Conservation (phyloP, 371 early-diverging fungal genomes). For the Rhizopus delemar region DNA sequence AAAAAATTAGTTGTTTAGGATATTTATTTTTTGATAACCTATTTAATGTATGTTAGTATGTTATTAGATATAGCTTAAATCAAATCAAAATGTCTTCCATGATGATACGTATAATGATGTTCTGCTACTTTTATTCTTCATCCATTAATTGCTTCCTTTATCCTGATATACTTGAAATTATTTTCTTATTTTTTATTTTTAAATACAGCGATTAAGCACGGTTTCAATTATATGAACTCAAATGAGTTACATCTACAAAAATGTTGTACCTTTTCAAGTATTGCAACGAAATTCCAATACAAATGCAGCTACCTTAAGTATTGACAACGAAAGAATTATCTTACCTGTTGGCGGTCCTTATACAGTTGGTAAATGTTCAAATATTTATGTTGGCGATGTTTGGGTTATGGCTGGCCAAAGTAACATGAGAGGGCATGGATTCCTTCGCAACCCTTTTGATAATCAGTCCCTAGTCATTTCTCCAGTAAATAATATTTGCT, state of each 20-base stretch:
- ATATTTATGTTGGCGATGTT: conserved; percentile 45
- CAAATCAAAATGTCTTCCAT: too few species aligned
- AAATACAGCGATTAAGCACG: not conserved
- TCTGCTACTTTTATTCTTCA: too few species aligned
- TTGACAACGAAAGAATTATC: conserved; percentile 9
- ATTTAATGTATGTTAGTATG: too few species aligned
- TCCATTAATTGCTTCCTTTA: too few species aligned
- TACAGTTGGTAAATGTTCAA: conserved; percentile 14
- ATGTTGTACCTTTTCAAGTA: conserved; percentile 21
- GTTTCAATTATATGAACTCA: not conserved
- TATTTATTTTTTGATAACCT: too few species aligned
- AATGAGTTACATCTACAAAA: not conserved
- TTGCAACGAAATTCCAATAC: conserved; percentile 33
- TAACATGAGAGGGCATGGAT: conserved; percentile 52
- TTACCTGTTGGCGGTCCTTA: conserved; percentile 41
- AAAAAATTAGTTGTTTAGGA: too few species aligned
- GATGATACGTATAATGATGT: too few species aligned
- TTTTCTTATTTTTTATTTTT: not conserved
- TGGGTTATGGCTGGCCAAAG: conserved; percentile 55
- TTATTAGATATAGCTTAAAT: too few species aligned
- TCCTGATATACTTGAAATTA: not conserved
- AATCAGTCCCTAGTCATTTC: not conserved
- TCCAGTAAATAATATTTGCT: conserved; percentile 11
- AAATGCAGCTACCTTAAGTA: conserved; percentile 19
- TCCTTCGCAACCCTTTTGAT: conserved; percentile 18